These are phyloP conservation scores for Nicotiana sylvestris DNA, from an alignment of 257 asterid species.

Conservation along the genomic window DNA sequence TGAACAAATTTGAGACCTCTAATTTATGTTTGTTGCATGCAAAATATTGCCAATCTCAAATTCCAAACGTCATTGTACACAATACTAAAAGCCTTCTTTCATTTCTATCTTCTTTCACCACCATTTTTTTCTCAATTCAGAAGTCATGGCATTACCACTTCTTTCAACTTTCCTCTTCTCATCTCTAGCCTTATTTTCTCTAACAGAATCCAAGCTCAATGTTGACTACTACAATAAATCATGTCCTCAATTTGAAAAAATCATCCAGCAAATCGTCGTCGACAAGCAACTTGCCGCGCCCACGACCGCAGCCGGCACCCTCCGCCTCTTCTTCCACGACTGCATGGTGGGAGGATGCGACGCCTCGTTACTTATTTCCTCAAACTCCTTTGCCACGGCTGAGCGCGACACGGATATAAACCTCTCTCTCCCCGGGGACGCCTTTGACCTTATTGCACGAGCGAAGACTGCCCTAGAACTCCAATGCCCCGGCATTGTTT, in stretches of 20 bases:
- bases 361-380: constrained; percentile 67
- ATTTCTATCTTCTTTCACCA: background rate
- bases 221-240: constrained; percentile 52
- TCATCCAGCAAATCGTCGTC: constrained; percentile 42
- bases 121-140: background rate
- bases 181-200: constrained; percentile 15
- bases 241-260: constrained; percentile 55
- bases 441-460: constrained; percentile 57
- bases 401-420: constrained; percentile 72
- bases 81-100: background rate
- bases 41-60: background rate
- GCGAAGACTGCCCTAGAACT: constrained; percentile 74
- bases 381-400: constrained; percentile 38
- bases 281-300: constrained; percentile 70
- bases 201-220: constrained; percentile 35
- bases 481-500: constrained; percentile 67
- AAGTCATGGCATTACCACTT: constrained; percentile 36
- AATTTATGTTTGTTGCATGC: constrained; percentile 7
- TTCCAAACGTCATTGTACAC: background rate
- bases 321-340: constrained; percentile 91
- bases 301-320: constrained; percentile 78
- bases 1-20: constrained; percentile 2
- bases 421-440: constrained; percentile 79
- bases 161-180: constrained; percentile 29
- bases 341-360: constrained; percentile 90